A percentile compares a stretch with the other conserved stretches of the same genome.
Conservation (phyloP, 306 rosid species). For the Ormosia semicastrata region DNA sequence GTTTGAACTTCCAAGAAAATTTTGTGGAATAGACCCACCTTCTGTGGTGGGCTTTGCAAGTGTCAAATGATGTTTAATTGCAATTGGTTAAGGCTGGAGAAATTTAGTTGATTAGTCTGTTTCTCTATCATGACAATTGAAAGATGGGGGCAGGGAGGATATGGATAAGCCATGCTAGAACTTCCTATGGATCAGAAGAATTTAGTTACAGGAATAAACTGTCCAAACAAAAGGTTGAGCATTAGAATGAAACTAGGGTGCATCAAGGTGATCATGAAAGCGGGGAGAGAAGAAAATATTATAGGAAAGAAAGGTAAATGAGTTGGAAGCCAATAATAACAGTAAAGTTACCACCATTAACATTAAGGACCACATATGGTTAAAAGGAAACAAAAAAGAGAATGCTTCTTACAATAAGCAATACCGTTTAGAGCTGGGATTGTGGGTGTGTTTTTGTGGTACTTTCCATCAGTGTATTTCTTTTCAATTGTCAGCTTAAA, state of each 20-base stretch:
- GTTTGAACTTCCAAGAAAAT: constrained; percentile 6
- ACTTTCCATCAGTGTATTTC: not conserved
- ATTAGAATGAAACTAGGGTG: not conserved
- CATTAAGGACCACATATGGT: not conserved
- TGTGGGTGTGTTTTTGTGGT: not conserved
- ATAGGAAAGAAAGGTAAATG: not conserved
- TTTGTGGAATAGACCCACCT: not conserved
- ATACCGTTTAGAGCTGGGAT: not conserved
- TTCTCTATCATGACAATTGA: not conserved
- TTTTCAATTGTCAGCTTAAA: not conserved
- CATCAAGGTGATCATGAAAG: not conserved
- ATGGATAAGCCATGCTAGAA: not conserved
- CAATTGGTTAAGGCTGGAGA: not conserved
- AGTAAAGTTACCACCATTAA: not conserved
- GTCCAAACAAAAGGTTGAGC: not conserved
- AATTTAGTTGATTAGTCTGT: not conserved
- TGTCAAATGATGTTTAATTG: not conserved
- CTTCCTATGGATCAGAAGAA: not conserved
- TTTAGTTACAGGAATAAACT: not conserved
- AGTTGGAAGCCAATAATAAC: not conserved
- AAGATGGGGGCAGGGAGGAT: not conserved
- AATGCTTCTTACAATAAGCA: not conserved
- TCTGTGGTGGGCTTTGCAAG: not conserved
- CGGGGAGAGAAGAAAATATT: not conserved
- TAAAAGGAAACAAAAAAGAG: not conserved